A percentile compares a stretch with the other conserved stretches of the same genome.
These are phyloP conservation scores for Magnusiomyces ingens DNA, from an alignment of 1,139 yeast species.

Conservation along the genomic window DNA sequence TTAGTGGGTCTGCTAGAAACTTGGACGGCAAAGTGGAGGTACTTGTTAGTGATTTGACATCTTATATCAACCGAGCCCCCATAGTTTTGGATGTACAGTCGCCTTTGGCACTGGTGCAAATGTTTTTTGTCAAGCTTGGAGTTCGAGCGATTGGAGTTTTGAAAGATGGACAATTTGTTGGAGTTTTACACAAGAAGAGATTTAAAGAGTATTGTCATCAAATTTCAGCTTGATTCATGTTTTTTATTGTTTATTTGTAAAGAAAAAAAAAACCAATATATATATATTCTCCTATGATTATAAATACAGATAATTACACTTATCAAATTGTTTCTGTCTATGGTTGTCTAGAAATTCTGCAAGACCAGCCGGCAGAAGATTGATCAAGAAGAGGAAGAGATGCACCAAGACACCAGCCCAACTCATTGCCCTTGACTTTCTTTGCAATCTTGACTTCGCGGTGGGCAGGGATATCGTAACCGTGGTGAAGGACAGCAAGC, in stretches of 20 bases:
- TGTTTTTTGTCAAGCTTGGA: slow-evolving; percentile 51
- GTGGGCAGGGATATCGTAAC: slow-evolving; percentile 85
- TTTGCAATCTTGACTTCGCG: slow-evolving; percentile 91
- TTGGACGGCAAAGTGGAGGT: slow-evolving; percentile 21
- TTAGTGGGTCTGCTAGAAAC: slow-evolving; percentile 7
- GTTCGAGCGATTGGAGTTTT: slow-evolving; percentile 46
- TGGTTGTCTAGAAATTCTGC: slow-evolving; percentile 3
- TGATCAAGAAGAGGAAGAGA: slow-evolving; percentile 76
- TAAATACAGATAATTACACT: not conserved
- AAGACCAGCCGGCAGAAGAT: slow-evolving; percentile 7
- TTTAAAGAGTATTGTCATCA: slow-evolving; percentile 42
- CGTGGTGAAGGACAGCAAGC: slow-evolving; percentile 83
- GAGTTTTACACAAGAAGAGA: slow-evolving; percentile 50
- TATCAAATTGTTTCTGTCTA: not conserved
- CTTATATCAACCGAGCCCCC: slow-evolving; percentile 45
- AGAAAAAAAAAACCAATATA: too few relatives aligned
- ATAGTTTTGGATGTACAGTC: slow-evolving; percentile 45
- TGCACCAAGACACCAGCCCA: slow-evolving; percentile 99
- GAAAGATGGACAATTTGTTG: slow-evolving; percentile 46
- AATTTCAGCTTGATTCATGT: too few relatives aligned
- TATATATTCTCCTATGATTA: too few relatives aligned
- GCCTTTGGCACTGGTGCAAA: slow-evolving; percentile 48
- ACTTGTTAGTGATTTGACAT: slow-evolving; percentile 38
- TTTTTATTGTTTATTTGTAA: too few relatives aligned
- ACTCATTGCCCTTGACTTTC: slow-evolving; percentile 77